phyloP scores from a whole-genome alignment of 352 stramenopile species.

The Hyaloperonospora brassicae region DNA sequence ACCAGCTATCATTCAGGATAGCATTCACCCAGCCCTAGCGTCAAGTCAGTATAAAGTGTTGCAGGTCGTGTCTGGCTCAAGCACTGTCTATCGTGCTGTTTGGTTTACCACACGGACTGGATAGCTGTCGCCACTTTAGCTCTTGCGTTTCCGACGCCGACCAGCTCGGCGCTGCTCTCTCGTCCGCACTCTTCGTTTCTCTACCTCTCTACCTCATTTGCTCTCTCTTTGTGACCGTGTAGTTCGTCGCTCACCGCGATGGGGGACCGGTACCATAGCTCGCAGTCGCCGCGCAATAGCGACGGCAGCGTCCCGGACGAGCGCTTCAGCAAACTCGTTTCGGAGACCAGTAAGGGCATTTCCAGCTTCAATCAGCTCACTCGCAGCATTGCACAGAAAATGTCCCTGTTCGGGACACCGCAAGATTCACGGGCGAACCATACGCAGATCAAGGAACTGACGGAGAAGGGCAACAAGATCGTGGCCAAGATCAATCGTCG shows the following conservation, averaged over 20 bases:
- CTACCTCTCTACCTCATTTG: not conserved
- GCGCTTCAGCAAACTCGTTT: constrained; percentile 62
- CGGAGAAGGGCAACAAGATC: constrained; percentile 78
- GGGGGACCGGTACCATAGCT: constrained; percentile 59
- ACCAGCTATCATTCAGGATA: too few relatives aligned
- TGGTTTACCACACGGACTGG: constrained; percentile 22
- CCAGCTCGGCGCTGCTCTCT: not conserved
- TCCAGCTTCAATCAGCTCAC: constrained; percentile 82
- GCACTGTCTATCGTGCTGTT: not conserved
- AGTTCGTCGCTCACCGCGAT: constrained; percentile 21
- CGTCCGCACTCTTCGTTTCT: constrained; percentile 11
- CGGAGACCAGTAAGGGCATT: constrained; percentile 81
- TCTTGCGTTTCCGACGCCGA: not conserved
- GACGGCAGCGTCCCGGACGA: constrained; percentile 43
- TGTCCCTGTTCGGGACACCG: constrained; percentile 77
- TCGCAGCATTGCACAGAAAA: constrained; percentile 78
- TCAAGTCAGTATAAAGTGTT: constrained; percentile 5
- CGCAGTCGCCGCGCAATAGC: constrained; percentile 45
- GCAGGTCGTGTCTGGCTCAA: constrained; percentile 8
- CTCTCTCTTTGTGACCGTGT: not conserved
- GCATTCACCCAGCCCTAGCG: too few relatives aligned
- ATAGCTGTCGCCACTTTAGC: not conserved
- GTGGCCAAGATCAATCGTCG: constrained; percentile 71
- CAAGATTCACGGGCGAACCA: constrained; percentile 82
- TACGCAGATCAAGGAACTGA: constrained; percentile 68